Evolutionary conservation across 1,284 basidiomycete species (phyloP), one percentile per base, ranked within the genome.

Genomic region (Melampsora americana): DNA sequence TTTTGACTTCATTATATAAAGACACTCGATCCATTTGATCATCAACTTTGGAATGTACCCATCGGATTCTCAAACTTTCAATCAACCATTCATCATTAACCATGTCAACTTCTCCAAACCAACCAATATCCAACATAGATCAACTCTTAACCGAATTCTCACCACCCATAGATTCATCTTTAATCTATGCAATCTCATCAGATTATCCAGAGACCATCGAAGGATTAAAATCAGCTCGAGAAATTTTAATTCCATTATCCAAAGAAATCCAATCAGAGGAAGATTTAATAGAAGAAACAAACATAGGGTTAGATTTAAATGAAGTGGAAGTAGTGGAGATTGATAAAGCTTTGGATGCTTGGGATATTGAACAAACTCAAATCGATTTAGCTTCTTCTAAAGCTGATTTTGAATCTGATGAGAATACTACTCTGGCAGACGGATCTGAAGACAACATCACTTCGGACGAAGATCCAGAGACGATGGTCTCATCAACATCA

Each of bases 151-250:
- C 14, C 20, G 50, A 35, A 12, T 73, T 23, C 32, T 73, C 71
- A 56, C 48, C 71, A n/a, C 44, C 62, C 0, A 11, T 73, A 4
- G 71, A 73, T 20, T 35, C 71, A 5, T 28, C 62, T 0, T 30
- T 73, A 14, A 23, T 73, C 6, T 32, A 65, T 62, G 71, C 71
- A 9, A 30, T 73, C 28, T 26, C 30, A 50, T 59, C 61, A n/a
- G 71, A 73, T 48, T 73, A 48, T 56, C 23, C 46, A 28, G 5
- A 14, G 5, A n/a, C 26, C 12, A 14, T 26, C 1, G 32, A 62
- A 18, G 56, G 35, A 42, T 28, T 32, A 18, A 20, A 23, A n/a
- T 28, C 60, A 64, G 20, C 61, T 30, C 12, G 30, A 16, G 23
- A 53, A 32, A 48, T 64, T 14, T 44, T 71, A 20, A 30, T 46